A percentile compares a stretch with the other conserved stretches of the same genome.
phyloP scores from a whole-genome alignment of 1,284 basidiomycete genomes.

The Vanrija sp. region DNA sequence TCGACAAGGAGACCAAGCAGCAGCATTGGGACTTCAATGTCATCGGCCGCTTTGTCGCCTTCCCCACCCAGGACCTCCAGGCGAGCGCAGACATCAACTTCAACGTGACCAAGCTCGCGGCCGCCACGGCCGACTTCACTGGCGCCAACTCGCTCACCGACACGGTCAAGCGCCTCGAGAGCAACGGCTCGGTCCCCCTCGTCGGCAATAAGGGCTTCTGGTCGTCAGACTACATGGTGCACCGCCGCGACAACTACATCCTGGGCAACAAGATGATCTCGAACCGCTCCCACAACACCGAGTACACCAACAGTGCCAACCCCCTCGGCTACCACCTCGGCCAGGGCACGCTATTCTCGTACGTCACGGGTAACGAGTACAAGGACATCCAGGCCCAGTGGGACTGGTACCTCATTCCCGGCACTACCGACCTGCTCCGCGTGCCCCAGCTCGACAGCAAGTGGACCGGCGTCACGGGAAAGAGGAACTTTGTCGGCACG shows the following conservation, averaged over 20 bases:
- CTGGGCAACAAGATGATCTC: conserved; percentile 65
- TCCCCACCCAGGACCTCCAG: conserved; percentile 60
- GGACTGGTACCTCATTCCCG: conserved; percentile 71
- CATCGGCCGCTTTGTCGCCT: conserved; percentile 61
- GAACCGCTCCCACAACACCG: conserved; percentile 59
- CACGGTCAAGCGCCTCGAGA: conserved; percentile 51
- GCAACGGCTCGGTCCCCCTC: conserved; percentile 47
- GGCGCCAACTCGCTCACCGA: conserved; percentile 52
- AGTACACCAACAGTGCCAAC: conserved; percentile 60
- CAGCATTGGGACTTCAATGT: conserved; percentile 46
- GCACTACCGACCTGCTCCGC: conserved; percentile 61
- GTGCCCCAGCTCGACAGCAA: conserved; percentile 54
- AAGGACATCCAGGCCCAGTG: conserved; percentile 63
- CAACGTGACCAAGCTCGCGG: conserved; percentile 56
- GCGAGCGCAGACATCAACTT: conserved; percentile 59
- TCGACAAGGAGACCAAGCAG: conserved; percentile 58
- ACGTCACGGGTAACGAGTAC: conserved; percentile 63
- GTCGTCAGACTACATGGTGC: conserved; percentile 64
- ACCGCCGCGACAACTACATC: conserved; percentile 59
- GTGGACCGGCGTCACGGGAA: conserved; percentile 51
- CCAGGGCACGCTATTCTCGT: conserved; percentile 62
- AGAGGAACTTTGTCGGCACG: conserved; percentile 61
- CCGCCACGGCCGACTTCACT: conserved; percentile 21
- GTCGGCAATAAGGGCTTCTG: conserved; percentile 64
- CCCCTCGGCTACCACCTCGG: conserved; percentile 64